These are phyloP conservation scores for Claviceps spartinae DNA, from an alignment of 2,329 filamentous ascomycete genomes.

Conservation along the genomic window DNA sequence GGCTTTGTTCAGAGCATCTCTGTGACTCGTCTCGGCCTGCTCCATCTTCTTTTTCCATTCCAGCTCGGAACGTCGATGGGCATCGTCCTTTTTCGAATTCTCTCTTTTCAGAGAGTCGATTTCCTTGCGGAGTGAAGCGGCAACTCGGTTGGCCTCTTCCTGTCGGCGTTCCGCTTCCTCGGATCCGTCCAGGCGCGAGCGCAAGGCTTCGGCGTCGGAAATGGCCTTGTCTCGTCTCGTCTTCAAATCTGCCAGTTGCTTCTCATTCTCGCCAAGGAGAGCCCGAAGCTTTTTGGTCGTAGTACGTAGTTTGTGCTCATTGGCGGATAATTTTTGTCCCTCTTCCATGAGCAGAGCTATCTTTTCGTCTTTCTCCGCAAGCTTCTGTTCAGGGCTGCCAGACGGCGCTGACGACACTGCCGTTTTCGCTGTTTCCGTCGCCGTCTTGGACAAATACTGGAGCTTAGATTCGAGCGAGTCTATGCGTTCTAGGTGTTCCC, in stretches of 20 bases:
- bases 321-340: slow-evolving; percentile 74
- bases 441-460: slow-evolving; percentile 72
- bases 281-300: slow-evolving; percentile 69
- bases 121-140: slow-evolving; percentile 31
- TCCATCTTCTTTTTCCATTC: slow-evolving; percentile 57
- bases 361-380: slow-evolving; percentile 82
- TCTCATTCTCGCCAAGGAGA: slow-evolving; percentile 53
- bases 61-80: slow-evolving; percentile 52
- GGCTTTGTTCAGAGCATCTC: slow-evolving; percentile 52
- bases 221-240: slow-evolving; percentile 45
- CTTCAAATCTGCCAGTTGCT: slow-evolving; percentile 45
- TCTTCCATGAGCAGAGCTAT: slow-evolving; percentile 86
- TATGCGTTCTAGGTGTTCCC: slow-evolving; percentile 74
- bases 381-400: slow-evolving; percentile 59
- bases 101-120: slow-evolving; percentile 31
- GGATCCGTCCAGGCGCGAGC: slow-evolving; percentile 33
- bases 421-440: slow-evolving; percentile 60
- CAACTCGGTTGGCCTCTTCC: slow-evolving; percentile 36
- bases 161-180: slow-evolving; percentile 42
- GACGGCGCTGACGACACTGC: slow-evolving; percentile 46
- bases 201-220: slow-evolving; percentile 33
- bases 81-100: slow-evolving; percentile 45
- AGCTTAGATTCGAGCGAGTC: slow-evolving; percentile 87
- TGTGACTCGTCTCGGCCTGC: slow-evolving; percentile 49
- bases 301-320: slow-evolving; percentile 70